Base-by-base conservation (phyloP, 176 grass and related monocot species). In the Saccharum spontaneum region DNA sequence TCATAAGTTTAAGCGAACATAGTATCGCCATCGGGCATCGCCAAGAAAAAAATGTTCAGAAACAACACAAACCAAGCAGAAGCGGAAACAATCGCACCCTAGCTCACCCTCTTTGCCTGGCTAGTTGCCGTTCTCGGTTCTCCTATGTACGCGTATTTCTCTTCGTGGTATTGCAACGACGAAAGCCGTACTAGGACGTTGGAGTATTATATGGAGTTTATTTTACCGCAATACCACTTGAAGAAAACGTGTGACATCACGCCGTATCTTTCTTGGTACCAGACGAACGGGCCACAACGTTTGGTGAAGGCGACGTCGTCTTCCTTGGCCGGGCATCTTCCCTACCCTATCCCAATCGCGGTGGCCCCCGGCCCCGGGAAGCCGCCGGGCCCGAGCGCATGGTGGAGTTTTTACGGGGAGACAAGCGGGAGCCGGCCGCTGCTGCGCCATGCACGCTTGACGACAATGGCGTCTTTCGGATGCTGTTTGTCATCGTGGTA, bases 241-340 rank as follows among this genome's bases (percentile, higher is more conserved):
- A 57, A 69, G 33, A 82, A 40, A 82, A 70, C 72, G 72, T 38
- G 66, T 28, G 65, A 5, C 30, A 38, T 39, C 3, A 16, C 13
- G 17, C 2, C 33, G 79, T 81, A 55, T 69, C 65, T 69, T 68
- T 68, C 30, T 52, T 38, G 79, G 66, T 70, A 57, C 22, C 46
- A 82, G 79, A 40, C 6, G 65, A 69, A 54, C 6, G 10, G 48
- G 30, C 8, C 49, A 22, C 15, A 55, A 60, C 33, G 61, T 79
- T 79, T 37, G 69, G 24, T 38, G 77, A 73, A 69, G 66, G 84
- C 18, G 75, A 79, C 50, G 14, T 61, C 17, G 74, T 77, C 20
- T 55, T 65, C 43, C 20, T 13, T 5, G 20, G 26, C 28, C 63
- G 63, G 67, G 37, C 20, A 43, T 41, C 69, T 77, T 24, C 36